Conservation (phyloP, 345 rosid genomes). For the Eutrema yunnanense region DNA sequence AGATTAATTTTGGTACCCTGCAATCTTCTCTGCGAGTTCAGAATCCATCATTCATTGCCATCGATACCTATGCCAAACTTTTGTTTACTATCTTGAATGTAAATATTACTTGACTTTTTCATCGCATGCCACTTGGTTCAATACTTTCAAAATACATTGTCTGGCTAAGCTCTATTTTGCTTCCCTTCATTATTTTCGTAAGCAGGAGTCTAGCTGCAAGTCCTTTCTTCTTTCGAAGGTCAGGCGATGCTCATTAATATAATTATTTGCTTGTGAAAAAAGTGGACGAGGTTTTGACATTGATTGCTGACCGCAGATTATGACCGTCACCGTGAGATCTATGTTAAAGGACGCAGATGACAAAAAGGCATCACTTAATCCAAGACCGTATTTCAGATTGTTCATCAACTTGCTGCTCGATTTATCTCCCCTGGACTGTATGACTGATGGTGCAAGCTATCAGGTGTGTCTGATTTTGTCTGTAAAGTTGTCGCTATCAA, state of each 20-base stretch:
- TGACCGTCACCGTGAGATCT: constrained; percentile 54
- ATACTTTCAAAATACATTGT: neutral
- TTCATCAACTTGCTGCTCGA: too few relatives aligned
- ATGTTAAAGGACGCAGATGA: neutral
- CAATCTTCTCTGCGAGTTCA: neutral
- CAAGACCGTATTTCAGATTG: too few relatives aligned
- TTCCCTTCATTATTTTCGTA: constrained; percentile 27
- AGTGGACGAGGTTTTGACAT: neutral
- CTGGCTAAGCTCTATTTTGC: neutral
- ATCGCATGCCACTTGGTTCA: neutral
- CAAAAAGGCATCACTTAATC: too few relatives aligned
- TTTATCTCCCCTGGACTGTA: too few relatives aligned
- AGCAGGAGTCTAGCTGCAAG: constrained; percentile 56
- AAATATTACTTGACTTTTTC: constrained; percentile 25
- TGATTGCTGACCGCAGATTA: constrained; percentile 35
- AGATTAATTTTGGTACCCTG: neutral
- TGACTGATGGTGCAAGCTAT: too few relatives aligned
- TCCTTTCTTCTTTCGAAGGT: constrained; percentile 56
- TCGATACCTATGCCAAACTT: neutral
- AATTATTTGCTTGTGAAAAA: neutral
- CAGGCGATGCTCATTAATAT: neutral
- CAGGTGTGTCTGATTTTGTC: too few relatives aligned
- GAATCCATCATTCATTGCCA: neutral
- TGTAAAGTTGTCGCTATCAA: too few relatives aligned
- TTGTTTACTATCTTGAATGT: constrained; percentile 31